These are phyloP conservation scores for Blastobotrys muscicola DNA, from an alignment of 805 yeast species.

Conservation along the genomic window DNA sequence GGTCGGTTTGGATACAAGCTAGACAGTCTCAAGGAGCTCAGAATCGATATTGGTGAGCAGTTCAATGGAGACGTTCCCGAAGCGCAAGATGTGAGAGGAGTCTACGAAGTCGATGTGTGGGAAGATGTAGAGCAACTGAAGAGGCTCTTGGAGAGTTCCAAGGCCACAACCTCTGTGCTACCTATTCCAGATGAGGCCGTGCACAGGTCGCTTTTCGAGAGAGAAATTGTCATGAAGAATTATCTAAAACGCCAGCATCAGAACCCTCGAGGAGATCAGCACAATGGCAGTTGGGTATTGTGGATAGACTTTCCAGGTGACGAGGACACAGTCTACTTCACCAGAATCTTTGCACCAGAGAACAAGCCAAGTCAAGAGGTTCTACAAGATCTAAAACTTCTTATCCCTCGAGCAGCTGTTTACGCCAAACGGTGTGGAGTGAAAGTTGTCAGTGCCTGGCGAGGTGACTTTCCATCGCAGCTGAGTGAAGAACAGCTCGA, in stretches of 20 bases:
- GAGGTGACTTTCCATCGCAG: constrained; percentile 28
- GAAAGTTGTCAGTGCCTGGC: constrained; percentile 28
- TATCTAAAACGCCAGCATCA: constrained; percentile 3
- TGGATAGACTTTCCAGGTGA: constrained; percentile 20
- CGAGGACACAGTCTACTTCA: constrained; percentile 12
- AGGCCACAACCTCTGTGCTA: constrained; percentile 14
- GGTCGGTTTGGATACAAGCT: constrained; percentile 41
- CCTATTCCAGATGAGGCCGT: constrained; percentile 13
- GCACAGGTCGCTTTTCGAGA: constrained; percentile 14
- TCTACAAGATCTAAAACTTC: too few species aligned
- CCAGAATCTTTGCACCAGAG: constrained; percentile 11
- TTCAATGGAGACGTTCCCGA: constrained; percentile 1
- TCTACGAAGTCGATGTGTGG: too few species aligned
- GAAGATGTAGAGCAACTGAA: not conserved
- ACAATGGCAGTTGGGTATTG: constrained; percentile 17
- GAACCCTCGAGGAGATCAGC: constrained; percentile 17
- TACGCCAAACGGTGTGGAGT: too few species aligned
- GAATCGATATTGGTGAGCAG: not conserved
- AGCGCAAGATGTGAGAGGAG: too few species aligned
- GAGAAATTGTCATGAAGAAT: constrained; percentile 9
- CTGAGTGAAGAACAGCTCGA: constrained; percentile 21
- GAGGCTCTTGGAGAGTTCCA: constrained; percentile 5
- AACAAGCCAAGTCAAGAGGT: constrained; percentile 17
- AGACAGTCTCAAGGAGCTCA: constrained; percentile 11
- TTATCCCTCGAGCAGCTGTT: too few species aligned